Percentiles rank a stretch among this genome's conserved stretches.
phyloP scores from a whole-genome alignment of 306 rosid genomes.

The Prunus armeniaca region DNA sequence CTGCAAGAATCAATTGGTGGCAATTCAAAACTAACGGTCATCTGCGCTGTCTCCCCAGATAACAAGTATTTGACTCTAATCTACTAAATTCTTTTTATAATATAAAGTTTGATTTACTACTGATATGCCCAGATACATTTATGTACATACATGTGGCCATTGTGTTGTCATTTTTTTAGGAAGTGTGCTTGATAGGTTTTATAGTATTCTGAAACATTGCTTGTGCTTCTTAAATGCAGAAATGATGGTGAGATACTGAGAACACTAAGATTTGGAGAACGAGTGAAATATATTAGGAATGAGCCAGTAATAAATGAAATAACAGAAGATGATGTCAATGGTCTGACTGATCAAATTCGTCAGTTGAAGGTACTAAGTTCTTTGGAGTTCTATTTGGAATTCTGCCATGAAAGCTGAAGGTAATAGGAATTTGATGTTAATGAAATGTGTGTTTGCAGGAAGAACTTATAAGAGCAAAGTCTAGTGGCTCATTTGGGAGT shows the following conservation, averaged over 20 bases:
- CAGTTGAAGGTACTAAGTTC: conserved; percentile 62
- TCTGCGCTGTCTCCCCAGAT: conserved; percentile 70
- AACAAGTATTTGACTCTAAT: conserved; percentile 47
- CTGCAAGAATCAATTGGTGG: conserved; percentile 83
- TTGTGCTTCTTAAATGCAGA: conserved; percentile 52
- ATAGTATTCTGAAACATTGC: neutral
- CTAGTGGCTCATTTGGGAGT: conserved; percentile 45
- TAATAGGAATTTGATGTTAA: conserved; percentile 12
- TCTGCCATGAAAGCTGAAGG: conserved; percentile 16
- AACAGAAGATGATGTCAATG: conserved; percentile 80
- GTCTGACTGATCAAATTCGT: conserved; percentile 90
- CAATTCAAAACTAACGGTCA: conserved; percentile 80
- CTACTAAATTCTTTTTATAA: conserved; percentile 5
- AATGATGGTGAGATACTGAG: conserved; percentile 55
- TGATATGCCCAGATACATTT: neutral
- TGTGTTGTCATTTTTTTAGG: neutral
- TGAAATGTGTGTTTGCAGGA: conserved; percentile 48
- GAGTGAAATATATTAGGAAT: conserved; percentile 66
- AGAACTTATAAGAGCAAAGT: conserved; percentile 79
- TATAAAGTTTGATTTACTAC: neutral
- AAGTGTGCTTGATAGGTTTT: neutral
- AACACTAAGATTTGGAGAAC: conserved; percentile 86
- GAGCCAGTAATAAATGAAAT: conserved; percentile 83
- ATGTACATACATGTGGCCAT: neutral
- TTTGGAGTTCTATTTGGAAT: conserved; percentile 3